Evolutionary conservation across 129 eudicot species (phyloP), one percentile per base, ranked within the genome.

Genomic region (Artemisia tridentata): DNA sequence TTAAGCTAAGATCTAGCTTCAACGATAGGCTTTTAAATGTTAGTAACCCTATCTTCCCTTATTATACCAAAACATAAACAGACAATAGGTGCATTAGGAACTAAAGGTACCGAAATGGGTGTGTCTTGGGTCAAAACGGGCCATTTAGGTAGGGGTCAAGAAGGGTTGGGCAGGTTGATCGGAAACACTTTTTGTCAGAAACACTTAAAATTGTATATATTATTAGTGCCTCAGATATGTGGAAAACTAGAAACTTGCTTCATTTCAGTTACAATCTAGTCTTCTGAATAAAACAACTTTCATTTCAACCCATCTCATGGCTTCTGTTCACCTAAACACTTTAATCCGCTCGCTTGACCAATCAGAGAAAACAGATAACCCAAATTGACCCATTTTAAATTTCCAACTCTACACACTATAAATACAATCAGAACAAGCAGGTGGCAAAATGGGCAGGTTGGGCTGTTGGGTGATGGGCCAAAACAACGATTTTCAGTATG

Each of bases 1-100:
- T 91, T 71, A 91, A 88, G 81, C 76, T 68, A 38, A 72, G 97
- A 77, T 65, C 87, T 5, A 86, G 96, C 89, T 86, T 84, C 74
- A 87, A 78, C 16, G 95, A 85, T 4, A 75, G 84, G 53, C 79
- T 84, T 48, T 49, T 74, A 25, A 83, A 71, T 73, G 86, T 80
- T 7, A 78, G 82, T 68, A 59, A 46, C 41, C 56, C 71, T 74
- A 57, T 13, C 3, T 61, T 48, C 63, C 59, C 50, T 2, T 58
- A 6, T 38, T 38, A 38, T 38, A 20, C 11, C 7, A 51, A 69
- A 20, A 38, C 13, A 7, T 70, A 38, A 2, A 38, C 45, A 38
- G 45, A 38, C 10, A 38, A 8, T 38, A 38, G 45, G 45, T 38
- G 45, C 45, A 38, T 8, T 19, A 2, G 31, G 59, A 34, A 34